Base-by-base conservation (phyloP, 2,329 filamentous ascomycete genomes). In the Aureobasidium sp. region DNA sequence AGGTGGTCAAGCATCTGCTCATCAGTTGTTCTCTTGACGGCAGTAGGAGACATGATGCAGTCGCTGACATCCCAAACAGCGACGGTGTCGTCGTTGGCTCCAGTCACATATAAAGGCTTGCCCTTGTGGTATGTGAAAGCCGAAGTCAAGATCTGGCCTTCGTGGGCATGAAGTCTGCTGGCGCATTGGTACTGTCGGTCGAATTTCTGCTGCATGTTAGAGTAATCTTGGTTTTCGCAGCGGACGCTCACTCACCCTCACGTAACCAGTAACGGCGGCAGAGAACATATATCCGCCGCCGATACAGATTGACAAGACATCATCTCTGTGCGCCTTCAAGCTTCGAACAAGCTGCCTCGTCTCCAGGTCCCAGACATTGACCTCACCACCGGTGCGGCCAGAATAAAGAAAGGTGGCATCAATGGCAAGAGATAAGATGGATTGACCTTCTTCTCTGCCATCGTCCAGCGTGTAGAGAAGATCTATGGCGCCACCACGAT, bases 321-420 rank as follows among this genome's bases (percentile, higher is more conserved):
- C 91, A 47, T 87, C 87, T 37, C 84, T 84, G 68, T 92, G 88
- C 0, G 88, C 86, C 71, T 89, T 92, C 70, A 99, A 88, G 20
- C 90, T 92, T 63, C 94, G 84, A 48, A 99, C 82, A 53, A 94
- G 87, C 75, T 99, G 94, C 60, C 88, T 87, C 0, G 94, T 97
- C 71, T 97, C 93, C 15, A 99, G 81, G 72, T 99, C 95, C 93
- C 95, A 99, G 12, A 99, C 84, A 72, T 97, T 93, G 64, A 99
- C 85, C 56, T 96, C 84, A 26, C 94, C 95, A 43, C 90, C 87
- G 0, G 92, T 83, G 68, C 95, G 89, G 51, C 94, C 94, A 63
- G 89, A 90, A 71, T 97, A 99, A 5, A 99, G 81, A 67, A 99
- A 95, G 0, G 92, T 92, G 0, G 91, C 92, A 65, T 97, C 92